These are phyloP conservation scores for Lipomyces anomalus DNA, from an alignment of 805 yeast genomes.

Conservation along the genomic window DNA sequence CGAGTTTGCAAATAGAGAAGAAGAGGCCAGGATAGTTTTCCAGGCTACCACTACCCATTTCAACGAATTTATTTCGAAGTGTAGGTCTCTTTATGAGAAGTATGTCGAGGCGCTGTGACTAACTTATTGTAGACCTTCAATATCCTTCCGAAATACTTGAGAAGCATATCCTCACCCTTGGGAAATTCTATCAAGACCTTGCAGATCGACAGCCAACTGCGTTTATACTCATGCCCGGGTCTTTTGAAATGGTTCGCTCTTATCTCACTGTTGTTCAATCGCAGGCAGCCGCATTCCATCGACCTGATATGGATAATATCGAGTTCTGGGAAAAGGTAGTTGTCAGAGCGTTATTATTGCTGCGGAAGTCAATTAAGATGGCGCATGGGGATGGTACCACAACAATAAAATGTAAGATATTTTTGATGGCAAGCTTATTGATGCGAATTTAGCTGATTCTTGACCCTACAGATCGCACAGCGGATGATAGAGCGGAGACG, in stretches of 20 bases:
- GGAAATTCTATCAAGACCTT: constrained; percentile 64
- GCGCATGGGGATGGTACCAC: constrained; percentile 63
- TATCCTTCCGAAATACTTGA: constrained; percentile 44
- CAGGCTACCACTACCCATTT: constrained; percentile 53
- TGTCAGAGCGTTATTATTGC: constrained; percentile 49
- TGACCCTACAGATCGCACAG: constrained; percentile 49
- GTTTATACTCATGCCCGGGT: constrained; percentile 61
- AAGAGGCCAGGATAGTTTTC: constrained; percentile 56
- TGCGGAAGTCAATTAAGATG: constrained; percentile 60
- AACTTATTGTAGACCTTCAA: constrained; percentile 49
- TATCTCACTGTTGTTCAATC: constrained; percentile 55
- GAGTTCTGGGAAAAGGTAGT: constrained; percentile 72
- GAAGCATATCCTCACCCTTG: constrained; percentile 65
- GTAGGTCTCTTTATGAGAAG: too few relatives aligned
- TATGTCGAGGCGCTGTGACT: too few relatives aligned
- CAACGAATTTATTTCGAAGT: constrained; percentile 46
- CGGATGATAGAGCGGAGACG: constrained; percentile 60
- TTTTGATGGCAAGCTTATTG: neutral
- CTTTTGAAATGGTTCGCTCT: constrained; percentile 55
- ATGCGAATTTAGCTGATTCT: neutral
- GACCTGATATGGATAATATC: constrained; percentile 47
- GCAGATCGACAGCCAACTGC: constrained; percentile 59
- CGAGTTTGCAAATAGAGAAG: constrained; percentile 59
- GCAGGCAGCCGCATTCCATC: constrained; percentile 47
- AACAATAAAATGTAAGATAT: constrained; percentile 30